Conservation (phyloP, 495 filamentous ascomycete species). For the Filosporella fistucella region DNA sequence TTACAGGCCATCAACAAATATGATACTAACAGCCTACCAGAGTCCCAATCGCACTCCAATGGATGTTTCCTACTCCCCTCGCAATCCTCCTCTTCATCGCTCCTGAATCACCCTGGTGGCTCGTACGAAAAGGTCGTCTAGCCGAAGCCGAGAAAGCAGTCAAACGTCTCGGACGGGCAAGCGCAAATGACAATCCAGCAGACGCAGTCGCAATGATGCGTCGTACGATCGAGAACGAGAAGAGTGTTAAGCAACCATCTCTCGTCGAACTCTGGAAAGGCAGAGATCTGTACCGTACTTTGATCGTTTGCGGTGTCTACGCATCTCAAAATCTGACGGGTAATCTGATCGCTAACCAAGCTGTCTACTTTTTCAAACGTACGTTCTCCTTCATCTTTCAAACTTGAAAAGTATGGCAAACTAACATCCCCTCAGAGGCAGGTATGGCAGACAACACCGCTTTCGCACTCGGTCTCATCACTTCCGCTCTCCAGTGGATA, state of each 20-base stretch:
- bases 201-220: conserved; percentile 48
- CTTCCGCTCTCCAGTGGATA: conserved; percentile 22
- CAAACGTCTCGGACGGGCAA: conserved; percentile 38
- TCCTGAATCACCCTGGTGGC: conserved; percentile 48
- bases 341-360: conserved; percentile 49
- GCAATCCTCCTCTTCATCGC: conserved; percentile 35
- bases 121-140: conserved; percentile 51
- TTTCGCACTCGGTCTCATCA: conserved; percentile 37
- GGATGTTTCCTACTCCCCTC: conserved; percentile 49
- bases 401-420: conserved; percentile 29
- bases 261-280: conserved; percentile 52
- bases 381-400: conserved; percentile 28
- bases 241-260: conserved; percentile 42
- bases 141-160: conserved; percentile 46
- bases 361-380: conserved; percentile 59
- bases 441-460: conserved; percentile 42
- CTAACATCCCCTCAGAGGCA: conserved; percentile 34
- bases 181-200: conserved; percentile 33
- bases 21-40: conserved; percentile 37
- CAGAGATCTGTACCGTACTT: conserved; percentile 47
- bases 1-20: conserved; percentile 15
- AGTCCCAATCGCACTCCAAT: conserved; percentile 51
- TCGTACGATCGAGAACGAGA: conserved; percentile 58
- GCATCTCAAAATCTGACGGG: conserved; percentile 45
- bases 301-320: conserved; percentile 46